Base-by-base conservation (phyloP, 2,329 filamentous ascomycete genomes). In the Bipolaris victoriae region DNA sequence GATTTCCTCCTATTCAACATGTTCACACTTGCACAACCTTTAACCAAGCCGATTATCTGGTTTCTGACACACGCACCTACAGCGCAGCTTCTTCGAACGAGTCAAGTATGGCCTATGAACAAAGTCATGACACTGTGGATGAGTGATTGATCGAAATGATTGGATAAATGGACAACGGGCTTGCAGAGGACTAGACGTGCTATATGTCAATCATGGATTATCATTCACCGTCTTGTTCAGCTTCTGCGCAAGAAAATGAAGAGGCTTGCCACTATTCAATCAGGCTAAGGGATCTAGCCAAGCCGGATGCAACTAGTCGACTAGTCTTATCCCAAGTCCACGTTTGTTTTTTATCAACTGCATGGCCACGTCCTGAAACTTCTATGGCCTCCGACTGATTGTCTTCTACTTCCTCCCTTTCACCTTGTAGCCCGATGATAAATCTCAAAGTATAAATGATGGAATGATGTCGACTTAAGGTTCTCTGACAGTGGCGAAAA, bases 381-480 rank as follows among this genome's bases (percentile, higher is more conserved):
- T n/a, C 7, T 22, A 26, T 35, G 26, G 26, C 10, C 10, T 16
- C 16, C 15, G 3, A 2, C 6, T 7, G n/a, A 22, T 18, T 13
- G 10, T 7, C 43, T 46, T 46, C 6, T 7, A n/a, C 18, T 46
- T 9, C n/a, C n/a, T 16, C 7, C 7, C 26, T 3, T 11, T 26
- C 22, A 15, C 22, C 9, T 9, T 11, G 15, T 13, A 46, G 16
- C 10, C 6, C 15, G 16, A 10, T 7, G 7, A 46, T 11, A 5
- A 11, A 26, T 43, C 4, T 43, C 11, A 9, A 2, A 26, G 16
- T 3, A 26, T 26, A 2, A 15, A 9, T 24, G 40, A 26, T 7
- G 22, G n/a, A 33, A 26, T 20, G 43, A 22, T 46, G 43, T 46
- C 16, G 11, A 46, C n/a, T 46, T 46, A 46, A 46, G 43, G n/a